Evolutionary conservation across 139 green algal species (phyloP).

Genomic region (Dunaliella primolecta): DNA sequence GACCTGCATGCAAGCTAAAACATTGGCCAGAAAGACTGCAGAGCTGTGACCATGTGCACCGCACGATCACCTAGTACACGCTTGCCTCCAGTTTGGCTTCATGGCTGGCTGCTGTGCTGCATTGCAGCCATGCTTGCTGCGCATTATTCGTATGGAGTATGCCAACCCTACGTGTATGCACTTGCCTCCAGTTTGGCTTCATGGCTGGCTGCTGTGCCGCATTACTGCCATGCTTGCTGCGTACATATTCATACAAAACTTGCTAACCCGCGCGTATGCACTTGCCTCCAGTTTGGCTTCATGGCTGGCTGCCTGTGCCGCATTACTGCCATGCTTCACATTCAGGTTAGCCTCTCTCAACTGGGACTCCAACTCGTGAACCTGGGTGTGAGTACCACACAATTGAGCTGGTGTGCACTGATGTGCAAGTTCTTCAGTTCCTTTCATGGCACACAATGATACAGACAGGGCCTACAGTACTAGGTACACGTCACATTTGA

Average conservation of each 20-base stretch:
- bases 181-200: not conserved
- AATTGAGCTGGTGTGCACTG: too few species aligned
- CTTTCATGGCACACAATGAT: too few species aligned
- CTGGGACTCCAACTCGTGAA: too few species aligned
- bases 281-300: not conserved
- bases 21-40: too few species aligned
- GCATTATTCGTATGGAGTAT: not conserved
- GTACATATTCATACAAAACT: not conserved
- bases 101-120: not conserved
- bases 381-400: too few species aligned
- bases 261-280: not conserved
- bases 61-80: too few species aligned
- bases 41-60: too few species aligned
- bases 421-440: too few species aligned
- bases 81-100: not conserved
- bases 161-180: too few species aligned
- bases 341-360: not conserved
- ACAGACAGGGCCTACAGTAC: too few species aligned
- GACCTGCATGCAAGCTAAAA: too few species aligned
- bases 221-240: not conserved
- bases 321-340: not conserved
- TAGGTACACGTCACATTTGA: too few species aligned
- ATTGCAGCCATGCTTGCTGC: not conserved
- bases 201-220: not conserved
- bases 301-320: not conserved